Conservation (phyloP, 495 filamentous ascomycete genomes). For the Aspergillus bertholletiae region DNA sequence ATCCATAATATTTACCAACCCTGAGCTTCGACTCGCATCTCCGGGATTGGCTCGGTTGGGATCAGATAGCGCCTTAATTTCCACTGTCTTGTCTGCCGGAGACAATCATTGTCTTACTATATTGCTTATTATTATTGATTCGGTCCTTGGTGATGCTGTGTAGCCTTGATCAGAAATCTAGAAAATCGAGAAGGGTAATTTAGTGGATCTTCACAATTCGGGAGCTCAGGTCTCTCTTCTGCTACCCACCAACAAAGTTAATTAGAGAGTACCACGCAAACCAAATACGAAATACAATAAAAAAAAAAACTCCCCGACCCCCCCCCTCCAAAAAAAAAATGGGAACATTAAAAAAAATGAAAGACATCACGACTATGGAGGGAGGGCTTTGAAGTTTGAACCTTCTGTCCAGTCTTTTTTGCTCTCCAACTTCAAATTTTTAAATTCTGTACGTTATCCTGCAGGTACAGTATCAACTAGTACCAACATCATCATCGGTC, state of each 20-base stretch:
- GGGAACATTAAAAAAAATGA: background rate
- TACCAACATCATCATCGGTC: background rate
- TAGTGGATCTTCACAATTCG: background rate
- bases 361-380: too few species aligned
- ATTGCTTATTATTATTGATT: background rate
- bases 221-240: background rate
- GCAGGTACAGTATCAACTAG: background rate
- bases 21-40: background rate
- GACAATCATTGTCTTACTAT: background rate
- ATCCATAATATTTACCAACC: background rate
- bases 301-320: too few species aligned
- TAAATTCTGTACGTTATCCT: background rate
- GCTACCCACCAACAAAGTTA: background rate
- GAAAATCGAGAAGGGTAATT: background rate
- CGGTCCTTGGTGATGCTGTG: background rate
- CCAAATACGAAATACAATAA: background rate
- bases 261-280: background rate
- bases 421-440: background rate
- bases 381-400: too few species aligned
- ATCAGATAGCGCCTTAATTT: background rate
- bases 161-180: background rate
- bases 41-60: background rate
- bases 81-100: background rate
- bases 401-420: background rate
- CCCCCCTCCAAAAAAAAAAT: too few species aligned